Evolutionary conservation across 345 rosid genomes (phyloP), one percentile per base, ranked within the genome.

Genomic region (Pistacia atlantica): DNA sequence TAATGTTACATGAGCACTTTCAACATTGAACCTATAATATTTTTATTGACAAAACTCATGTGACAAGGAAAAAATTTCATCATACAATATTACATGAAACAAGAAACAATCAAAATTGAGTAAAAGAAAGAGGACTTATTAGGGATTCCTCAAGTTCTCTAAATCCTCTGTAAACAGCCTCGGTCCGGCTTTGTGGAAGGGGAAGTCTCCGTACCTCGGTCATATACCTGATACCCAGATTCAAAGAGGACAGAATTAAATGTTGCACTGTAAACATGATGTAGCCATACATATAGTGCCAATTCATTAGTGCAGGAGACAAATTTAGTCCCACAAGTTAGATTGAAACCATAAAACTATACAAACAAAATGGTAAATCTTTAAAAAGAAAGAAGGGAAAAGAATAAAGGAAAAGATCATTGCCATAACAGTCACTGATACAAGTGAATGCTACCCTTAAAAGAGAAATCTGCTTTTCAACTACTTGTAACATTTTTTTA

Each of bases 81-180:
- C 75, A 52, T 78, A 72, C 61, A 80, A 61, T 70, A 80, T 49
- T 67, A 28, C 38, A 75, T 58, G 45, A 62, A 60, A 70, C 42
- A 51, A 46, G 31, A 61, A 81, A 65, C 78, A 74, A 81, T 88
- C 82, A 88, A 83, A 72, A 85, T 69, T 86, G 69, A 63, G 85
- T 80, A 69, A 80, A 87, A 65, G 96, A 83, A 80, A 84, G 88
- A 57, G 93, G 84, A 75, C 86, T 87, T 72, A 89, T 81, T 65
- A 95, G 88, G 78, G 97, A 93, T 80, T 92, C 96, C 81, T 96
- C 99, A 33, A 96, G 96, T 80, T 92, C 94, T 78, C 90, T 87
- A 59, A 92, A 96, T 59, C 97, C 97, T 80, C 85, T 76, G 82
- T 92, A 93, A 51, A 96, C 97, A 8, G 77, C 80, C 82, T 91